phyloP scores from a whole-genome alignment of 768 basidiomycete genomes.

The Leccinum truebloodii region DNA sequence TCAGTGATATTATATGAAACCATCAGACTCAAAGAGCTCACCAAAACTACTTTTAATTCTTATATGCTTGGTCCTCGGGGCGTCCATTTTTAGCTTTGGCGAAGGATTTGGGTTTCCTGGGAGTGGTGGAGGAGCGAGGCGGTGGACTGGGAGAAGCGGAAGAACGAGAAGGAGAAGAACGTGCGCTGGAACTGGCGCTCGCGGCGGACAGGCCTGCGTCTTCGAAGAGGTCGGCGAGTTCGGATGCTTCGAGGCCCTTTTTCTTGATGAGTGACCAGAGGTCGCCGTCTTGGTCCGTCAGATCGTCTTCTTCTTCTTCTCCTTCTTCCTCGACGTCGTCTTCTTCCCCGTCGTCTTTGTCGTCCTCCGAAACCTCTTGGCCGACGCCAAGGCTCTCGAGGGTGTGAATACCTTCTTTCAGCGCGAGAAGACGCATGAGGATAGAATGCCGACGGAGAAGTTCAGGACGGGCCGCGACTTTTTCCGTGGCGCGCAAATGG shows the following conservation, averaged over 20 bases:
- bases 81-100: constrained; percentile 11
- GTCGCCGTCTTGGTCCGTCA: constrained; percentile 43
- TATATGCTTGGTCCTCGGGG: not conserved
- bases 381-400: constrained; percentile 86
- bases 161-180: not conserved
- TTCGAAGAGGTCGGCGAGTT: constrained; percentile 58
- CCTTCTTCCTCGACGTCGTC: constrained; percentile 4
- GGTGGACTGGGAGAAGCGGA: constrained; percentile 11
- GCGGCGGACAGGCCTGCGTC: constrained; percentile 40
- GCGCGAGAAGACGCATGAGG: constrained; percentile 69
- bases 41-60: not conserved
- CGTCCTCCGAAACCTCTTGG: constrained; percentile 48
- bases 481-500: constrained; percentile 74
- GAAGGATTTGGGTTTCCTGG: constrained; percentile 4
- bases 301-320: constrained; percentile 27
- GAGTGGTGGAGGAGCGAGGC: not conserved
- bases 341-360: constrained; percentile 31
- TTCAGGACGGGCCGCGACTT: constrained; percentile 61
- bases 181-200: constrained; percentile 10
- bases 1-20: too few species aligned
- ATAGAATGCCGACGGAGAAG: constrained; percentile 71
- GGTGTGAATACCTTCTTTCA: constrained; percentile 79
- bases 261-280: constrained; percentile 44
- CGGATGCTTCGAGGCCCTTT: constrained; percentile 41
- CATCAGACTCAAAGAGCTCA: too few species aligned